Evolutionary conservation across 1,139 yeast genomes (phyloP).

Genomic region (Entelexis sorbosivorans): DNA sequence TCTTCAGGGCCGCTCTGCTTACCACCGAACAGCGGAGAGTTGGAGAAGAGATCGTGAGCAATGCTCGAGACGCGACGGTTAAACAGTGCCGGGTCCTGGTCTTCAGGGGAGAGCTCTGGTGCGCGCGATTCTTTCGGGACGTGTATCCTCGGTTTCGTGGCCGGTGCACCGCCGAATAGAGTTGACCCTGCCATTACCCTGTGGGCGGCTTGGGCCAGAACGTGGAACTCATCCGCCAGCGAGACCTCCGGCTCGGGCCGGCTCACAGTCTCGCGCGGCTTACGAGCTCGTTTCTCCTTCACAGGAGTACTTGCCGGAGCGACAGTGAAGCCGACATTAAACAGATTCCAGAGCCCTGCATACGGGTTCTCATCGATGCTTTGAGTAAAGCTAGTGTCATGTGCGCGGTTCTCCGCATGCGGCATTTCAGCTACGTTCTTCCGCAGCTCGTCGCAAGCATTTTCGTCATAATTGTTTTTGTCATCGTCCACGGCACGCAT

Average conservation of each 20-base stretch:
- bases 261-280: neutral
- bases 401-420: too few relatives aligned
- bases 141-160: neutral
- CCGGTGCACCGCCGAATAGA: conserved; percentile 15
- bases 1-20: neutral
- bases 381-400: neutral
- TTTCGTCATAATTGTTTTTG: too few relatives aligned
- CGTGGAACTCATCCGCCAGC: conserved; percentile 14
- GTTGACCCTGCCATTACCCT: conserved; percentile 9
- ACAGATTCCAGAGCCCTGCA: conserved; percentile 15
- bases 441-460: neutral
- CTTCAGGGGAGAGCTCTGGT: neutral
- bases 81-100: neutral
- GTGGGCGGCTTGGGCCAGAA: conserved; percentile 12
- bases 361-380: neutral
- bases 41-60: conserved; percentile 12
- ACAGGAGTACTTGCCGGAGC: conserved; percentile 4
- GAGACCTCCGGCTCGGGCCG: neutral
- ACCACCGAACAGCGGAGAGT: conserved; percentile 17
- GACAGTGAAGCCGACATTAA: conserved; percentile 21
- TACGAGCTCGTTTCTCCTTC: neutral
- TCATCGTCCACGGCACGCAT: too few relatives aligned
- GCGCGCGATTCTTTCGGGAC: neutral
- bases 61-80: neutral
- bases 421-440: too few relatives aligned